A percentile compares a stretch with the other conserved stretches of the same genome.
Conservation (phyloP, 2,329 filamentous ascomycete genomes). For the Cordyceps pruinosa region DNA sequence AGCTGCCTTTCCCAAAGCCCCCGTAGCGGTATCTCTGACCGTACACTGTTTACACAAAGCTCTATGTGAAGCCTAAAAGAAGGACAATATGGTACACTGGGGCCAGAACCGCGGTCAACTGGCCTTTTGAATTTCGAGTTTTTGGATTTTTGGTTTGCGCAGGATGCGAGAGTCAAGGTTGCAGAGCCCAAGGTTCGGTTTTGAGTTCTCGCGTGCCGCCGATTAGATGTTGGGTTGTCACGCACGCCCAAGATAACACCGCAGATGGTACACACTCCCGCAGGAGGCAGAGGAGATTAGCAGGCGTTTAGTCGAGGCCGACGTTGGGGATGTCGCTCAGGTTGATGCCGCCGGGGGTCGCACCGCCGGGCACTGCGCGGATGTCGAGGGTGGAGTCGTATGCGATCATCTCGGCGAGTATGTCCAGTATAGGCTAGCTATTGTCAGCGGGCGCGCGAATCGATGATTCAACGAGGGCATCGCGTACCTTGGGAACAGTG, state of each 20-base stretch:
- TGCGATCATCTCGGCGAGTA: conserved; percentile 97
- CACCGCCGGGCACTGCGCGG: conserved; percentile 28
- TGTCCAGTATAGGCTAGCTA: conserved; percentile 75
- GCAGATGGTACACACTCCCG: background rate
- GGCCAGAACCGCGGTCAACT: conserved; percentile 12
- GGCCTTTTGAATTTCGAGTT: conserved; percentile 5
- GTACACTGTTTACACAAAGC: conserved; percentile 37
- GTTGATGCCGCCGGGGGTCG: conserved; percentile 32
- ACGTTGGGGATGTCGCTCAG: conserved; percentile 43
- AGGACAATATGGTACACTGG: conserved; percentile 36
- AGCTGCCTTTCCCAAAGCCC: conserved; percentile 25
- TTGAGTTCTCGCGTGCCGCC: background rate
- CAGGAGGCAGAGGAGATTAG: background rate
- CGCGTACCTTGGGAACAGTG: conserved; percentile 81
- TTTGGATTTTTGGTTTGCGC: background rate
- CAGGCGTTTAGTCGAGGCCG: conserved; percentile 43
- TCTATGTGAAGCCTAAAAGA: conserved; percentile 31
- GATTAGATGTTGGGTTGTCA: background rate
- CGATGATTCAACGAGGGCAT: background rate
- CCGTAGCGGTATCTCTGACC: conserved; percentile 26
- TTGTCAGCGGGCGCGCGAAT: conserved; percentile 16
- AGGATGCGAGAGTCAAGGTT: background rate
- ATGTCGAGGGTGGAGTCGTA: conserved; percentile 71
- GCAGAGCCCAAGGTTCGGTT: background rate
- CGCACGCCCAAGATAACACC: conserved; percentile 4